Base-by-base conservation (phyloP, 2,329 filamentous ascomycete species). In the Fusarium incarnatum region DNA sequence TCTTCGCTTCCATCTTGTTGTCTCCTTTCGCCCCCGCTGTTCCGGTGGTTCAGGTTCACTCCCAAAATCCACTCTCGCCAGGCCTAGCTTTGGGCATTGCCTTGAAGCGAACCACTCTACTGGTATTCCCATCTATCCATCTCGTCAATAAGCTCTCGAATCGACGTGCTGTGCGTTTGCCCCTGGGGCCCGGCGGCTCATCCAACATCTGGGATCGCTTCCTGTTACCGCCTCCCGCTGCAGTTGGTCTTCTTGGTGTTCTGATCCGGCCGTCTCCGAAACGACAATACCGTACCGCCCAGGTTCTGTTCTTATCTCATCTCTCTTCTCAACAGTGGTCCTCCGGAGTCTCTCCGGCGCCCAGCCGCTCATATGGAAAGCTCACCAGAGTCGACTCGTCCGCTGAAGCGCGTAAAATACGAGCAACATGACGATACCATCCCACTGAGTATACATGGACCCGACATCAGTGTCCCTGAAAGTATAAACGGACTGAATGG, bases 371-470 rank as follows among this genome's bases (percentile, higher is more conserved):
- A 58, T 55, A 77, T 77, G 75, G 75, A 71, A 44, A 67, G 68
- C 56, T 70, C 68, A 18, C 60, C 71, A 60, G 75, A 67, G 47
- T 71, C 73, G 57, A 69, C 65, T 54, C 75, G 73, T 59, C 75
- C 75, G 45, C 60, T 63, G 48, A 77, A 77, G 75, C 75, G 75
- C 56, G 64, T 75, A 59, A 77, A 75, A 63, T 75, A 74, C 46
- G 67, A 62, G 47, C 64, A 71, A 45, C 67, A 69, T 59, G 64
- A 67, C 57, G 59, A 67, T 46, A 41, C 59, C 37, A 57, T 66
- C 49, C 62, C 68, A 56, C 61, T 65, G 56, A 62, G 60, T 57
- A 60, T 70, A 56, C 22, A 63, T 52, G 44, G 57, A 37, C 53
- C 56, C 20, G 45, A 61, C 56, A 68, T 73, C 57, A 60, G 52